These are phyloP conservation scores for Xenoacremonium recifei DNA, from an alignment of 2,329 filamentous ascomycete species.

Conservation along the genomic window DNA sequence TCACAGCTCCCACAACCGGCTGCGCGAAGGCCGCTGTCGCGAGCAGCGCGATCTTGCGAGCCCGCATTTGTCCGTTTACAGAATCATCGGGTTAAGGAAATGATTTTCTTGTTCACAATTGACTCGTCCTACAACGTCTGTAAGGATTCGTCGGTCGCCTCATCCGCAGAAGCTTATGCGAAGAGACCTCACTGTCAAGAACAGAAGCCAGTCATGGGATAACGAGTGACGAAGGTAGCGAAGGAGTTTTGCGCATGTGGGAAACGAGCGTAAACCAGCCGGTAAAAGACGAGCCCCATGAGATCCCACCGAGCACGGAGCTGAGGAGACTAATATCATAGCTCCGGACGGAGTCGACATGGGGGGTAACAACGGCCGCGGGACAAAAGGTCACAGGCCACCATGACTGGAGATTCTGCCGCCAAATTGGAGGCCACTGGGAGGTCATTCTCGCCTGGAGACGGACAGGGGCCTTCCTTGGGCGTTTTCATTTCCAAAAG, in stretches of 20 bases:
- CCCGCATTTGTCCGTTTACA: no score
- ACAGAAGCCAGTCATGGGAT: no score
- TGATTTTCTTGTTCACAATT: no score
- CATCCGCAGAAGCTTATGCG: no score
- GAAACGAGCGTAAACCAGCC: constrained; percentile 16
- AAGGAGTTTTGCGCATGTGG: no score
- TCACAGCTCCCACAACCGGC: constrained; percentile 13
- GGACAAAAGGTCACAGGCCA: constrained; percentile 7
- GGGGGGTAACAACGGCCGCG: constrained; percentile 3
- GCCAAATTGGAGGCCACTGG: background rate
- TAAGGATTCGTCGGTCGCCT: no score
- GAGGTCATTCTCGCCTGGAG: constrained; percentile 1
- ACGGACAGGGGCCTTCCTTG: constrained; percentile 7
- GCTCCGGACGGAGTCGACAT: constrained; percentile 9
- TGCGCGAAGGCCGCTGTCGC: constrained; percentile 13
- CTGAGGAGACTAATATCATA: background rate
- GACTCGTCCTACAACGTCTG: no score
- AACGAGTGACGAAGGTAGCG: constrained; percentile 1
- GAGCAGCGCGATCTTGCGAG: constrained; percentile 17
- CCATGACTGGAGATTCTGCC: constrained; percentile 8
- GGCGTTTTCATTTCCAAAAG: constrained; percentile 11
- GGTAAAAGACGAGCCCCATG: constrained; percentile 1
- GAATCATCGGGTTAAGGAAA: no score
- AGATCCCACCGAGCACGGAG: background rate
- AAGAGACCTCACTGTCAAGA: no score